A percentile compares a stretch with the other conserved stretches of the same genome.
Evolutionary conservation across 352 stramenopile species (phyloP).

Genomic region (Pythium rhizo-oryzae): DNA sequence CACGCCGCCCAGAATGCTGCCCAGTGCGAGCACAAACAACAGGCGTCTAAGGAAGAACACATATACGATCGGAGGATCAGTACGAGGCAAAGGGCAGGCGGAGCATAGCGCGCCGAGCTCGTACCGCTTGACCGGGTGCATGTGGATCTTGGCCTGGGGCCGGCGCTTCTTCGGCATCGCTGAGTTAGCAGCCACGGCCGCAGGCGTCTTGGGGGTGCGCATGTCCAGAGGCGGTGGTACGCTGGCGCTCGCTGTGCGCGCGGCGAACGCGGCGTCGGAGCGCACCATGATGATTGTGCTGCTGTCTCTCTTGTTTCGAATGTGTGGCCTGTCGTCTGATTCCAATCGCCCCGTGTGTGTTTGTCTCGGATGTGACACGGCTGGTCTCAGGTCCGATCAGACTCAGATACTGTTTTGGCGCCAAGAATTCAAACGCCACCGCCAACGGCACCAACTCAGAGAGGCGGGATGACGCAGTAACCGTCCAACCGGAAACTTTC

Average conservation of each 20-base stretch:
- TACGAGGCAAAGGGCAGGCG: neutral
- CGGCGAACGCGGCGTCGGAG: neutral
- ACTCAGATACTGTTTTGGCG: conserved; percentile 26
- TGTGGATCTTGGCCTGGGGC: conserved; percentile 27
- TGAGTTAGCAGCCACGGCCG: neutral
- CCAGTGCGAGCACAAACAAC: conserved; percentile 20
- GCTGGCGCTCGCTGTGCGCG: neutral
- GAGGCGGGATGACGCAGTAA: conserved; percentile 17
- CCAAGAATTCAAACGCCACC: conserved; percentile 28
- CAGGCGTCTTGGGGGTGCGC: neutral
- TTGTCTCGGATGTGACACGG: neutral
- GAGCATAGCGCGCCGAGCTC: neutral
- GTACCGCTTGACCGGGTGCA: conserved; percentile 36
- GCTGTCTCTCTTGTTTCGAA: neutral
- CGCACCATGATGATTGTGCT: neutral
- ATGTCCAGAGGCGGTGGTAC: too few species aligned
- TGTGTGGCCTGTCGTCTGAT: conserved; percentile 16
- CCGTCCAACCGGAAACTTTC: conserved; percentile 1
- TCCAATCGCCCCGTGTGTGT: neutral
- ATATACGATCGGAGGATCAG: neutral
- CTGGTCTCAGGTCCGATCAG: conserved; percentile 11
- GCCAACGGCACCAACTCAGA: neutral
- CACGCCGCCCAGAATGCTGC: conserved; percentile 23
- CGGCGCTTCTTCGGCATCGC: neutral
- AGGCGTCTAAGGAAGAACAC: conserved; percentile 15